These are phyloP conservation scores for Leptographium galeiforme DNA, from an alignment of 2,329 filamentous ascomycete species.

Conservation along the genomic window DNA sequence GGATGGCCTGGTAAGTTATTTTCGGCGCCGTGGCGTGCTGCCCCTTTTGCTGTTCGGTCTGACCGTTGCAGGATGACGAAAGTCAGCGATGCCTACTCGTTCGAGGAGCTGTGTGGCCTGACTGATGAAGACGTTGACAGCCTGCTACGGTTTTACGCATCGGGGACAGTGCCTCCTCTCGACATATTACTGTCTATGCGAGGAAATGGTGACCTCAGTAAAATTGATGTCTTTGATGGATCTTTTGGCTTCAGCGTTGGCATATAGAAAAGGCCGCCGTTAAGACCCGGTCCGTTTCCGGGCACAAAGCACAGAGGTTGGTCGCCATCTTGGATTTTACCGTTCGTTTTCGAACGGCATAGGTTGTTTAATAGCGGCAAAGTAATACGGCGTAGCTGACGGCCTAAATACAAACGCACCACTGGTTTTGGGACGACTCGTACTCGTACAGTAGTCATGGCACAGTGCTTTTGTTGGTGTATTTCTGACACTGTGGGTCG, in stretches of 20 bases:
- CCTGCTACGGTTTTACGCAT: conserved; percentile 61
- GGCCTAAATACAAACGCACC: no score
- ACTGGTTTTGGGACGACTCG: no score
- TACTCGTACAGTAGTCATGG: no score
- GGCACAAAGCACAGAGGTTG: not conserved
- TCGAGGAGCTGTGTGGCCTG: conserved; percentile 75
- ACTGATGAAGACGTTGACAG: conserved; percentile 72
- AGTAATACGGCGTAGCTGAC: no score
- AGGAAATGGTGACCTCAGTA: conserved; percentile 26
- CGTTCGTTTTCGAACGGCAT: no score
- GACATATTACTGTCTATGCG: conserved; percentile 43
- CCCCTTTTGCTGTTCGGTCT: conserved; percentile 9
- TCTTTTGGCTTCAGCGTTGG: conserved; percentile 47
- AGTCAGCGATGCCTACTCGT: conserved; percentile 75
- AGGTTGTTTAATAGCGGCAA: no score
- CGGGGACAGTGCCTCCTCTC: conserved; percentile 40
- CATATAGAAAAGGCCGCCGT: conserved; percentile 4
- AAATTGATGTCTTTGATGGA: conserved; percentile 43
- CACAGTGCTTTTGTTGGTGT: no score
- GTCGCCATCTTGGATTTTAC: no score
- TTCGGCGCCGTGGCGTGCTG: not conserved
- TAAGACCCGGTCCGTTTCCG: no score
- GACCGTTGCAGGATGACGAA: conserved; percentile 61
- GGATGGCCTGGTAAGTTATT: conserved; percentile 68
- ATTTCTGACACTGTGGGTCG: no score